phyloP scores from a whole-genome alignment of 2,329 filamentous ascomycete species.

The Alternaria brassicicola region DNA sequence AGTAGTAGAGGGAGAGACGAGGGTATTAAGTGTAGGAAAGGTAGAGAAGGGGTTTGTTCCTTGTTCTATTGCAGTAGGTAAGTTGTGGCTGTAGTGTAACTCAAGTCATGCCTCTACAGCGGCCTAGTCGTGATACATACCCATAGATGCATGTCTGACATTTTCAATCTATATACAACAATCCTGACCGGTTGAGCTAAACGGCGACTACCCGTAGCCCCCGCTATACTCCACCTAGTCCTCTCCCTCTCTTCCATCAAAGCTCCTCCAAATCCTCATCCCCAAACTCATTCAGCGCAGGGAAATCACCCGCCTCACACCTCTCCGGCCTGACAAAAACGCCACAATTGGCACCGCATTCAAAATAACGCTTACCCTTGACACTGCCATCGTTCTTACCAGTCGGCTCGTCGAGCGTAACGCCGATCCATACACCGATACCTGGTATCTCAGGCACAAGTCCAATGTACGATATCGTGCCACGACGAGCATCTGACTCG shows the following conservation, averaged over 20 bases:
- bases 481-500: constrained; percentile 71
- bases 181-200: too few species aligned
- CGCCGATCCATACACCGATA: constrained; percentile 70
- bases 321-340: constrained; percentile 80
- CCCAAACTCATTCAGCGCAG: constrained; percentile 54
- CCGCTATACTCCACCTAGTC: too few species aligned
- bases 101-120: too few species aligned
- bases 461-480: constrained; percentile 73
- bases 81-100: too few species aligned
- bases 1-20: too few species aligned
- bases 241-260: background rate
- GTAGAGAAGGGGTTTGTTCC: too few species aligned
- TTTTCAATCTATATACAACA: too few species aligned
- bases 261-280: constrained; percentile 72
- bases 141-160: too few species aligned
- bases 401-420: constrained; percentile 76
- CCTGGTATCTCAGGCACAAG: constrained; percentile 75
- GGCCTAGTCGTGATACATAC: too few species aligned
- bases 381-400: constrained; percentile 84
- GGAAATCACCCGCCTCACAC: constrained; percentile 77
- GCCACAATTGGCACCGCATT: constrained; percentile 70
- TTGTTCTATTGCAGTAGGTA: too few species aligned
- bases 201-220: too few species aligned
- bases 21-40: too few species aligned
- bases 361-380: constrained; percentile 71